Evolutionary conservation across 257 asterid genomes (phyloP).

Genomic region (Solanum bulbocastanum): DNA sequence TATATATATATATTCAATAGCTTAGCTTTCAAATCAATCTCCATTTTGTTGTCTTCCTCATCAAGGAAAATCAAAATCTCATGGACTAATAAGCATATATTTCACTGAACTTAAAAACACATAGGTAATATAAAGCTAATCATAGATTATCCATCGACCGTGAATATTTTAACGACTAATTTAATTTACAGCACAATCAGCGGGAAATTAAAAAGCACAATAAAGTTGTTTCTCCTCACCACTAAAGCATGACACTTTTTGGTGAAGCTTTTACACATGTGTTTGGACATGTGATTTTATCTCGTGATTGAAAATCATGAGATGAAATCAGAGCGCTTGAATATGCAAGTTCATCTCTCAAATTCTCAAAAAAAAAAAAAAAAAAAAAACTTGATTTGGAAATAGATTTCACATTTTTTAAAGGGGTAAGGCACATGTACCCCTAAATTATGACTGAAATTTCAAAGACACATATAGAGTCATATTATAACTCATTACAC

Average conservation of each 20-base stretch:
- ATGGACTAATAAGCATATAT: not conserved
- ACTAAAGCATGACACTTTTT: not conserved
- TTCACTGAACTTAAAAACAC: not conserved
- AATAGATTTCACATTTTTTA: too few relatives aligned
- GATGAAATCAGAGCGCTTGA: not conserved
- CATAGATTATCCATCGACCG: not conserved
- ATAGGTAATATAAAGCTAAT: not conserved
- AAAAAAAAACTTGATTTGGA: too few relatives aligned
- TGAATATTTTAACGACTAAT: not conserved
- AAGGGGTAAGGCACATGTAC: too few relatives aligned
- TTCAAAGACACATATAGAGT: too few relatives aligned
- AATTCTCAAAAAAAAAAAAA: too few relatives aligned
- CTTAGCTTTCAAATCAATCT: conserved; percentile 2
- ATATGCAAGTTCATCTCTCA: not conserved
- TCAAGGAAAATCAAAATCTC: conserved; percentile 24
- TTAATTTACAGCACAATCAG: not conserved
- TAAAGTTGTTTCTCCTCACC: not conserved
- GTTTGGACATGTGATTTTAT: not conserved
- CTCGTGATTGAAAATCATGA: too few relatives aligned
- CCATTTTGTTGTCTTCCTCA: conserved; percentile 30
- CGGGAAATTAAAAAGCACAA: not conserved
- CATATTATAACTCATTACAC: too few relatives aligned
- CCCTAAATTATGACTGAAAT: too few relatives aligned
- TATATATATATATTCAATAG: not conserved
- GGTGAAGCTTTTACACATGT: not conserved